A percentile compares a stretch with the other conserved stretches of the same genome.
Evolutionary conservation across 1,284 basidiomycete species (phyloP).

Genomic region (Trametes sp.): DNA sequence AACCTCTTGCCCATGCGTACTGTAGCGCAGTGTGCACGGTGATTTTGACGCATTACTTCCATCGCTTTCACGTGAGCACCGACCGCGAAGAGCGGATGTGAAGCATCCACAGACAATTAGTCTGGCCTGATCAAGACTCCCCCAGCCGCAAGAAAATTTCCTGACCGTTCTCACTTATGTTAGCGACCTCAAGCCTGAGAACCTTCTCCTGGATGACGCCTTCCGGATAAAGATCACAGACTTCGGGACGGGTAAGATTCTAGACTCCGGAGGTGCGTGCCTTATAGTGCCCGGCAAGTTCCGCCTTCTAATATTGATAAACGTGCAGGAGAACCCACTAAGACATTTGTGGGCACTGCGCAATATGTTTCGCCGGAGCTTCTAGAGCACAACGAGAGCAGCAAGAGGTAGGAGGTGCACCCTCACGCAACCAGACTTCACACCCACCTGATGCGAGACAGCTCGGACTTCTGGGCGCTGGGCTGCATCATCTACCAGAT

Average conservation of each 20-base stretch:
- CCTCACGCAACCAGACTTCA: constrained; percentile 1
- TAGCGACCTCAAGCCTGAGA: constrained; percentile 92
- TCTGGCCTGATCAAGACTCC: too few species aligned
- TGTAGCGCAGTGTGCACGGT: too few species aligned
- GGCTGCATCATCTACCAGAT: constrained; percentile 98
- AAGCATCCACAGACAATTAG: too few species aligned
- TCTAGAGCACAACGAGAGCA: constrained; percentile 78
- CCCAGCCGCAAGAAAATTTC: not conserved
- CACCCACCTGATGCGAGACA: constrained; percentile 41
- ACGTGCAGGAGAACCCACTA: constrained; percentile 57
- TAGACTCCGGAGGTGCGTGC: constrained; percentile 62
- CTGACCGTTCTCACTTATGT: constrained; percentile 13
- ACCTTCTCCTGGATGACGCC: constrained; percentile 86
- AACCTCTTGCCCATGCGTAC: too few species aligned
- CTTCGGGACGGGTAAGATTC: constrained; percentile 94
- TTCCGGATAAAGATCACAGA: constrained; percentile 95
- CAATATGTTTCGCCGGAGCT: constrained; percentile 97
- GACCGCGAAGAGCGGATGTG: too few species aligned
- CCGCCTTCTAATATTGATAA: constrained; percentile 29
- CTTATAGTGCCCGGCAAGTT: constrained; percentile 23
- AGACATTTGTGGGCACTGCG: constrained; percentile 95
- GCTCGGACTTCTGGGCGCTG: constrained; percentile 97
- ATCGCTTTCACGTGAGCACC: too few species aligned
- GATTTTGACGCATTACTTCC: too few species aligned
- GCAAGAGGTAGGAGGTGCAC: constrained; percentile 59